Conservation (phyloP, 148 eudicot species). For the Fagopyrum esculentum region DNA sequence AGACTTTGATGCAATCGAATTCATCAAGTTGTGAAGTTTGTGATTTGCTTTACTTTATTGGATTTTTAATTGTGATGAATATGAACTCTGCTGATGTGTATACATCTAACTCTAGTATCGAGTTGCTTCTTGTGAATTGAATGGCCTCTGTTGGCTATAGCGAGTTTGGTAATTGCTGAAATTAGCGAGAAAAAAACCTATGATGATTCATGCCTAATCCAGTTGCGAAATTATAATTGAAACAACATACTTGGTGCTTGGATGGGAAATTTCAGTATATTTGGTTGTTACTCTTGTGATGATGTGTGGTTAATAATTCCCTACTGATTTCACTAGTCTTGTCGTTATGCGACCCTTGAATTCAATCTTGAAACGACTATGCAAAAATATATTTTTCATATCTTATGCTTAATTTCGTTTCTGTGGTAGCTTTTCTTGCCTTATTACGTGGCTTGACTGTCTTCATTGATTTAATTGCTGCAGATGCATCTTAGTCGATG, state of each 20-base stretch:
- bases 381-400: neutral
- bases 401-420: neutral
- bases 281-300: neutral
- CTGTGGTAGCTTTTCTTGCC: neutral
- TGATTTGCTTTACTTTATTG: neutral
- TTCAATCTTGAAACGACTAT: neutral
- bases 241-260: neutral
- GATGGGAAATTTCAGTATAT: neutral
- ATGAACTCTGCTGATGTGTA: neutral
- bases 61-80: neutral
- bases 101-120: too few species aligned
- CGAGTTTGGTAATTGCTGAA: neutral
- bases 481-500: conserved; percentile 97
- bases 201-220: neutral
- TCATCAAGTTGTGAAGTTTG: neutral
- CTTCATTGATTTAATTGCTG: conserved; percentile 15
- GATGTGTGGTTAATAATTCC: neutral
- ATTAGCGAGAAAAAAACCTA: neutral
- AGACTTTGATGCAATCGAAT: neutral
- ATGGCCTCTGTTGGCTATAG: neutral
- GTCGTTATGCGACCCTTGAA: neutral
- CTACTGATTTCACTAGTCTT: neutral
- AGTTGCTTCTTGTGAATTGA: neutral
- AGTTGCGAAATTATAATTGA: neutral
- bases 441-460: conserved; percentile 1